phyloP scores from a whole-genome alignment of 176 grass and related monocot species.

The Triticum monococcum region DNA sequence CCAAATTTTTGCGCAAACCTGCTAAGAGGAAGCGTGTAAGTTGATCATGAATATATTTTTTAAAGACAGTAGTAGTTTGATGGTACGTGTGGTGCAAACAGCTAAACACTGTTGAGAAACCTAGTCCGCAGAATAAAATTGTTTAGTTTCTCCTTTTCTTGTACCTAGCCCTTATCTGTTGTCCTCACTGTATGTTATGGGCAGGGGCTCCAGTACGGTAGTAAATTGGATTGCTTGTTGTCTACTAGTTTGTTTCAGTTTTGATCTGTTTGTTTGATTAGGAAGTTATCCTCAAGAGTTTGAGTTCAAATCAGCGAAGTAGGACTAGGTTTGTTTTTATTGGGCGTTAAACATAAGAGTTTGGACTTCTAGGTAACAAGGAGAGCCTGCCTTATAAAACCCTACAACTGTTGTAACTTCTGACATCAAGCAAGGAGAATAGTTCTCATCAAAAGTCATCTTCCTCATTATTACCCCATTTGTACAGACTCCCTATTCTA shows the following conservation, averaged over 20 bases:
- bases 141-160: neutral
- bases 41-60: constrained; percentile 15
- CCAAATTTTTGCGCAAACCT: constrained; percentile 76
- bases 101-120: neutral
- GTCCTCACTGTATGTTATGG: neutral
- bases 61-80: neutral
- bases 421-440: neutral
- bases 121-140: neutral
- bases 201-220: neutral
- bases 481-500: too few species aligned
- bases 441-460: neutral
- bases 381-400: neutral
- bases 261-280: neutral
- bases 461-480: neutral
- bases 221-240: neutral
- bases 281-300: neutral
- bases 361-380: neutral
- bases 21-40: constrained; percentile 82
- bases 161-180: neutral
- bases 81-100: neutral
- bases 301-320: neutral
- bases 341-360: neutral
- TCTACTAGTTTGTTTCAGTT: neutral
- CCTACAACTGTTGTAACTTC: constrained; percentile 1
- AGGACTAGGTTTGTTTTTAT: neutral